Conservation (phyloP, 1,284 basidiomycete genomes). For the Cutaneotrichosporon daszewskae region DNA sequence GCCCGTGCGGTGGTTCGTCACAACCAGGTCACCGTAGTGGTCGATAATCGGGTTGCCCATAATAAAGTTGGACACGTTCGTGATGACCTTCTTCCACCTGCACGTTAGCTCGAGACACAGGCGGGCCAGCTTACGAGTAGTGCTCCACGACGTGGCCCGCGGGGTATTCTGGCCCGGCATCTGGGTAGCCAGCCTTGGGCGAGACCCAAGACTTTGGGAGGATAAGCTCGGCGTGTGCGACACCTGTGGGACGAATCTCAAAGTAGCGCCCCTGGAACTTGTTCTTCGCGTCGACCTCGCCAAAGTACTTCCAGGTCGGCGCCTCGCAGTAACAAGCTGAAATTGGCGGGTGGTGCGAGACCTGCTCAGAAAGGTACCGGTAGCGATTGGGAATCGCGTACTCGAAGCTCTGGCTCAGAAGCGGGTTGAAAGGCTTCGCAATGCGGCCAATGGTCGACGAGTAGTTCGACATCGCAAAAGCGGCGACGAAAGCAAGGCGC, state of each 20-base stretch:
- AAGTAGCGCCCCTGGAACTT: conserved; percentile 95
- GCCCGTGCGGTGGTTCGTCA: conserved; percentile 86
- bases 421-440: conserved; percentile 83
- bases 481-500: conserved; percentile 87
- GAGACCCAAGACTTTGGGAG: conserved; percentile 61
- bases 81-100: conserved; percentile 79
- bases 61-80: conserved; percentile 89
- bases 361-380: conserved; percentile 90
- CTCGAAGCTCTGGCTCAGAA: conserved; percentile 82
- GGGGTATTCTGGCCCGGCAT: conserved; percentile 37
- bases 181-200: conserved; percentile 42
- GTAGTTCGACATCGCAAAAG: conserved; percentile 96
- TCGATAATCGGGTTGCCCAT: conserved; percentile 90
- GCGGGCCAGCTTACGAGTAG: no score
- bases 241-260: conserved; percentile 90
- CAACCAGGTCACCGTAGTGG: conserved; percentile 91
- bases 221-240: conserved; percentile 81
- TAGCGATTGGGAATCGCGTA: conserved; percentile 87
- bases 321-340: conserved; percentile 95
- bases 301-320: conserved; percentile 84
- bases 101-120: no score
- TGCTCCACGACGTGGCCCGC: conserved; percentile 41
- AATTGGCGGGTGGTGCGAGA: conserved; percentile 93
- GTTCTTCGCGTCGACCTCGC: conserved; percentile 74
- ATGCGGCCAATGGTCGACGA: conserved; percentile 91